Evolutionary conservation across 352 stramenopile genomes (phyloP), one percentile per base, ranked within the genome.

Genomic region (Pythium chondricola): DNA sequence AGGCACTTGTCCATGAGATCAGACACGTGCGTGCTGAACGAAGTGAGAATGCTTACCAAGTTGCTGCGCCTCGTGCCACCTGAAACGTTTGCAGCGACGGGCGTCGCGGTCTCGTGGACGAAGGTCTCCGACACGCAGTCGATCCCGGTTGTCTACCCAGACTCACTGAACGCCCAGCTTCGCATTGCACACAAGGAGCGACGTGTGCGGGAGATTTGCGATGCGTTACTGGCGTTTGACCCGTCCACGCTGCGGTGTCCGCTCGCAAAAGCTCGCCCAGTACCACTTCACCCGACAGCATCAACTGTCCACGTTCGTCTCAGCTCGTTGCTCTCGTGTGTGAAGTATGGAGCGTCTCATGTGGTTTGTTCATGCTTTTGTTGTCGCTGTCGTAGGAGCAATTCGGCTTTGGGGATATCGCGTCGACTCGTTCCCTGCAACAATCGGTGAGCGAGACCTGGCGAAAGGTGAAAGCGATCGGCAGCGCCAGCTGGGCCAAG

Each of bases 391-490:
- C 33, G 20, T 48, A 88, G 77, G 77, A 85, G 48, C 70, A 85
- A 79, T 88, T 78, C 49, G 77, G 77, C 2, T 88, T 88, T 61
- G 77, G 73, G 6, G 71, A 86, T 32, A 88, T 88, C 21, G 73
- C 74, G 27, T 82, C 75, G 8, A 48, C 69, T 24, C 67, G 61
- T 4, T 65, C 63, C 3, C 32, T 83, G 8, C 67, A 67, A 48
- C 60, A 61, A 6, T 83, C 74, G 6, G 47, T 85, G 36, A 78
- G 61, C 10, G 57, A 72, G 17, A 85, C 70, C 2, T 85, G 73
- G 73, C 61, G 70, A n/a, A 74, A 71, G 18, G 60, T 85, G 40
- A 80, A 79, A 35, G 69, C 68, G 0, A 60, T 85, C 20, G 70
- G 72, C 11, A 83, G 63, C 36, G 48, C 69, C 1, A 68, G 62